Conservation (phyloP, 2,329 filamentous ascomycete genomes). For the Lecanicillium sp. region DNA sequence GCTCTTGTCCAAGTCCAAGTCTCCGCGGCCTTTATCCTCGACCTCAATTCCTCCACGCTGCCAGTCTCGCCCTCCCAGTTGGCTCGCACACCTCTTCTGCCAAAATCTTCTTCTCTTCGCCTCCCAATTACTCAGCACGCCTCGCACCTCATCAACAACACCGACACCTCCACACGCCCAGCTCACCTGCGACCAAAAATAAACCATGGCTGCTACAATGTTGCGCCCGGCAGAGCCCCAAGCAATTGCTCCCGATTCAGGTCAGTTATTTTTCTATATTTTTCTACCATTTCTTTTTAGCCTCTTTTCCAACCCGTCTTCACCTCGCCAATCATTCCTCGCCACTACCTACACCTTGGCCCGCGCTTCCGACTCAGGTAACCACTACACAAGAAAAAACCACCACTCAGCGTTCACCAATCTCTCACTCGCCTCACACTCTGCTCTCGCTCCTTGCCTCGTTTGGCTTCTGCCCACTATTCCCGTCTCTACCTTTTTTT, state of each 20-base stretch:
- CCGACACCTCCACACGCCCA: neutral
- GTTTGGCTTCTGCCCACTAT: constrained; percentile 2
- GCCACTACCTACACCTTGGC: constrained; percentile 6
- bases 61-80: neutral
- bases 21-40: too few relatives aligned
- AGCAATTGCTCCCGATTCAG: constrained; percentile 8
- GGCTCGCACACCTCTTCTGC: too few relatives aligned
- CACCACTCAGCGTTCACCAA: too few relatives aligned
- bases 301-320: neutral
- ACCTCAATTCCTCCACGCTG: neutral
- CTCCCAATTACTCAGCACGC: too few relatives aligned
- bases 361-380: too few relatives aligned
- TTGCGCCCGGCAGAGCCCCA: constrained; percentile 7
- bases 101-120: too few relatives aligned
- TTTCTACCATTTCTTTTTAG: neutral
- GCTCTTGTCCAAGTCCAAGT: neutral
- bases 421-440: constrained; percentile 3
- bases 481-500: neutral
- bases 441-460: neutral
- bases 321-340: constrained; percentile 10
- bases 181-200: too few relatives aligned
- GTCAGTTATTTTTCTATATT: constrained; percentile 7
- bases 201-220: constrained; percentile 1
- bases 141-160: too few relatives aligned
- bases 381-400: too few relatives aligned